Evolutionary conservation across 441 rosid species (phyloP), one percentile per base, ranked within the genome.

Genomic region (Dalechampia spathulata): DNA sequence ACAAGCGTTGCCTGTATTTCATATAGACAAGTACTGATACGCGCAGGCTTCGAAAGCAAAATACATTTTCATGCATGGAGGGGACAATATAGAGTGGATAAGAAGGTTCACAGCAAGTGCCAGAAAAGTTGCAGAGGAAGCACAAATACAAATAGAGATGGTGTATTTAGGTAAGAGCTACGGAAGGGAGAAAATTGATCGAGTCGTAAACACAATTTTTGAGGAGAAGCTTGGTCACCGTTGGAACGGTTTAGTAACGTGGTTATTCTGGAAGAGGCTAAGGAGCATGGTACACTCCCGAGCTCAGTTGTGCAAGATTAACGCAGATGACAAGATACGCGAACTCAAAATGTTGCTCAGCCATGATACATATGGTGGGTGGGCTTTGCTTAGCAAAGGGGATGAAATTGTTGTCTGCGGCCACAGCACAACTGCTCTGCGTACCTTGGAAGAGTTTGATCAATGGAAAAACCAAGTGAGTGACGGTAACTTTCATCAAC

Each of bases 211-310:
- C 0, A 59, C 64, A 16, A 82, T 88, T 66, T 49, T 20, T 0
- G 26, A 2, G 4, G 86, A 88, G 23, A 81, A 77, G 23, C 78
- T 88, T 4, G 80, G 94, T 54, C 56, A 78, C 58, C 44, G 28
- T 61, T 67, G 78, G 64, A 64, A 65, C 36, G 83, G 78, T 76
- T 46, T 77, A 45, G 66, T 73, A 70, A 63, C 77, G 19, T 86
- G 87, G 92, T 83, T 71, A 62, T 86, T 88, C 72, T 88, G 96
- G 96, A 71, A 72, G 6, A 76, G 95, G 71, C 59, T 88, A 1
- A 82, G 82, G 42, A 77, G 87, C 73, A 86, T 86, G 92, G 69
- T 83, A 74, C 72, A 68, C 72, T 86, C 95, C 28, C 83, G 76
- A 68, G 72, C 72, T 38, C 81, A 82, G 64, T 69, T 70, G 0